A percentile compares a stretch with the other conserved stretches of the same genome.
Evolutionary conservation across 73 alveolate genomes (phyloP).

Genomic region (Tetrahymena thermophila): DNA sequence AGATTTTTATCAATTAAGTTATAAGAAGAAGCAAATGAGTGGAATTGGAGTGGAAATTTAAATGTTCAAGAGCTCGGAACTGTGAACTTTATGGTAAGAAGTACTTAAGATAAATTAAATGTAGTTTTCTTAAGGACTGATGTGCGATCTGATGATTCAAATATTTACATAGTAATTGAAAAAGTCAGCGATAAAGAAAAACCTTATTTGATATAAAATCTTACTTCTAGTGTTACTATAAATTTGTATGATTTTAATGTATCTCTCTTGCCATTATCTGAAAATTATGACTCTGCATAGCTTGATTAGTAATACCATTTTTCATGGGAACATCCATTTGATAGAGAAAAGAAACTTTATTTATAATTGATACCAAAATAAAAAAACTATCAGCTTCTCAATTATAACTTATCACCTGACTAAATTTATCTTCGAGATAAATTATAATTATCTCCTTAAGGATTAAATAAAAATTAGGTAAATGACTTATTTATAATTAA

Average conservation of each 20-base stretch:
- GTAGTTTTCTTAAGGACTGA: conserved; percentile 9
- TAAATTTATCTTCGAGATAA: neutral
- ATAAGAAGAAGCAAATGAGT: neutral
- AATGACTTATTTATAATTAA: neutral
- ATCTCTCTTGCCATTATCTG: neutral
- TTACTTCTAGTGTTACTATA: neutral
- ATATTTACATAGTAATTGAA: neutral
- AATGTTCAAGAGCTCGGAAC: conserved; percentile 16
- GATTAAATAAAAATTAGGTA: neutral
- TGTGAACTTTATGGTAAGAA: neutral
- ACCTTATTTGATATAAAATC: conserved; percentile 6
- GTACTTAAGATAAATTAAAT: neutral
- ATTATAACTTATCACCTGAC: neutral
- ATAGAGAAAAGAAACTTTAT: neutral
- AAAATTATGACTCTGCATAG: neutral
- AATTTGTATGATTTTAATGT: neutral
- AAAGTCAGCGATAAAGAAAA: neutral
- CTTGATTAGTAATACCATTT: neutral
- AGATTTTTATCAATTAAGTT: neutral
- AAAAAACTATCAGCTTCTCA: neutral
- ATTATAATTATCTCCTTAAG: neutral
- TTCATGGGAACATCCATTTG: conserved; percentile 29
- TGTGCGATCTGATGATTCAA: conserved; percentile 16
- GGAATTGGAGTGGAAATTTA: conserved; percentile 14
- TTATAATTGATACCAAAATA: neutral